phyloP scores from a whole-genome alignment of 768 basidiomycete species.

The Macrolepiota albuminosa region DNA sequence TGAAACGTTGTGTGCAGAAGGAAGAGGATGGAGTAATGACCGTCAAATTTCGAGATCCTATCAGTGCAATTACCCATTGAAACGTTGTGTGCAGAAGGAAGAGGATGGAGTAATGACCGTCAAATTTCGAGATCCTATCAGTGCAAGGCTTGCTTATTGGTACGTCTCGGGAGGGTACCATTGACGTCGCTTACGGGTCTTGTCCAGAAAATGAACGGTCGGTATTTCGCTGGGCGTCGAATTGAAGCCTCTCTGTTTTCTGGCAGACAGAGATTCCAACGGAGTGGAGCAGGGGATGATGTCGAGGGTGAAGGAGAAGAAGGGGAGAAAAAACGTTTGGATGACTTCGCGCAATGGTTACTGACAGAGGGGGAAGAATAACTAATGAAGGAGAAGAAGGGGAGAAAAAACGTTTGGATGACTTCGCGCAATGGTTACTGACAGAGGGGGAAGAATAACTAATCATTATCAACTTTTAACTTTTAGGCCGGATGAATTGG shows the following conservation, averaged over 20 bases:
- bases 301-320: slow-evolving; percentile 61
- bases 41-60: slow-evolving; percentile 87
- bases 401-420: slow-evolving; percentile 81
- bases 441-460: slow-evolving; percentile 61
- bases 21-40: slow-evolving; percentile 95
- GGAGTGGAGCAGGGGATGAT: slow-evolving; percentile 66
- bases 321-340: slow-evolving; percentile 79
- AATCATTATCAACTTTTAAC: not conserved
- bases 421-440: slow-evolving; percentile 86
- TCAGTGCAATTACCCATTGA: slow-evolving; percentile 51
- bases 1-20: slow-evolving; percentile 44
- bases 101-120: slow-evolving; percentile 92
- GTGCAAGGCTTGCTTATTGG: slow-evolving; percentile 92
- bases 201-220: slow-evolving; percentile 85
- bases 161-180: slow-evolving; percentile 30
- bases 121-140: slow-evolving; percentile 89
- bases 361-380: slow-evolving; percentile 69
- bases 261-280: slow-evolving; percentile 78
- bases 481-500: slow-evolving; percentile 1
- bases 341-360: slow-evolving; percentile 86
- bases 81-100: slow-evolving; percentile 60
- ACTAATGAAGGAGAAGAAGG: slow-evolving; percentile 54
- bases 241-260: slow-evolving; percentile 79
- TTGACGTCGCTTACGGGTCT: not conserved
- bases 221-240: slow-evolving; percentile 82